A percentile compares a stretch with the other conserved stretches of the same genome.
Evolutionary conservation across 805 yeast genomes (phyloP).

Genomic region (Komagataella mondaviorum): DNA sequence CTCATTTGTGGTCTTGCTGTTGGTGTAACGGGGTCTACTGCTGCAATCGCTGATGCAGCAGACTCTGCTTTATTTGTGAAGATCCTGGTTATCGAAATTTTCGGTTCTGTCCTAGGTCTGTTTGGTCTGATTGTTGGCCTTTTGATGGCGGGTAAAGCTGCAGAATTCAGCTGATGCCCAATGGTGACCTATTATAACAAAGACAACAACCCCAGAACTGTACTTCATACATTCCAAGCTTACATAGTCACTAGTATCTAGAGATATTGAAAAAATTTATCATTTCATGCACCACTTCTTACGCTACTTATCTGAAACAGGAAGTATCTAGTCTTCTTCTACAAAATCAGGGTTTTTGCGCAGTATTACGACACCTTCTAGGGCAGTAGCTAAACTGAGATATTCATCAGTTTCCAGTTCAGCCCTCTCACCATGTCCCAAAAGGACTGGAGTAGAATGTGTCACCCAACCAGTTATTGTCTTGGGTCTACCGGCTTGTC

Average conservation of each 20-base stretch:
- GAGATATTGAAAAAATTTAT: not conserved
- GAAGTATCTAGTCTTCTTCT: not conserved
- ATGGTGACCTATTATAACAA: not conserved
- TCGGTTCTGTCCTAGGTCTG: constrained; percentile 90
- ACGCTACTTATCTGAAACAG: not conserved
- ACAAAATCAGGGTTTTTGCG: constrained; percentile 74
- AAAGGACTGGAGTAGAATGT: constrained; percentile 90
- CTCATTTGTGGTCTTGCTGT: constrained; percentile 95
- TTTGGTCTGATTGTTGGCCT: constrained; percentile 95
- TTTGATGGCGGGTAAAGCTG: constrained; percentile 93
- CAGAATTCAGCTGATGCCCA: constrained; percentile 54
- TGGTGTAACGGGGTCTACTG: constrained; percentile 97
- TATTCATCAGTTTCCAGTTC: constrained; percentile 94
- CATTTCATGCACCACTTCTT: not conserved
- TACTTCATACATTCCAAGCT: not conserved
- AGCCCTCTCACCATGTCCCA: constrained; percentile 92
- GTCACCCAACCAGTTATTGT: constrained; percentile 99
- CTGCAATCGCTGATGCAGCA: constrained; percentile 96
- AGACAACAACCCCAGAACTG: not conserved
- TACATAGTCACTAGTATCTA: not conserved
- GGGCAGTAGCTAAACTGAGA: constrained; percentile 60
- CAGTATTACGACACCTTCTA: constrained; percentile 90
- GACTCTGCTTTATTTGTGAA: constrained; percentile 91
- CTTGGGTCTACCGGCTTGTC: constrained; percentile 98
- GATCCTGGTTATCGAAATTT: constrained; percentile 92